Evolutionary conservation across 129 eudicot genomes (phyloP), one percentile per base, ranked within the genome.

Genomic region (Flaveria ramosissima): DNA sequence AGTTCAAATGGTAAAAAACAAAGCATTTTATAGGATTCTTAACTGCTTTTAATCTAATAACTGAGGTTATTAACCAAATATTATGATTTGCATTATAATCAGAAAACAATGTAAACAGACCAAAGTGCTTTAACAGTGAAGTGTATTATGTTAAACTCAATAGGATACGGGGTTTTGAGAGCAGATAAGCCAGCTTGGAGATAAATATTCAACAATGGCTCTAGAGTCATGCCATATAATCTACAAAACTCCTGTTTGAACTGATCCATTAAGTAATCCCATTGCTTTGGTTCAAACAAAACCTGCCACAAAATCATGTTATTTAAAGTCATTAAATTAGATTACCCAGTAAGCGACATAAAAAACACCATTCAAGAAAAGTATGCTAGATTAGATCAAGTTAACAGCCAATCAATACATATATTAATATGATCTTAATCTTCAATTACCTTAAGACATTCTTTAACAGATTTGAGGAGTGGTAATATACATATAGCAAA

Each of bases 141-240:
- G 62, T 14, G 65, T 70, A 78, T 27, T 23, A 62, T 66, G 19
- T 77, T 43, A 12, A 7, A 23, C 51, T 39, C 30, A 70, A 72
- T 61, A 71, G 96, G 99, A 95, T 95, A 95, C 99, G 97, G 99
- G 53, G 99, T 95, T 84, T 95, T 95, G 51, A 95, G 81, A 13
- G 99, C 99, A 23, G 99, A 95, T 70, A 95, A 81, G 73, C 99
- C 99, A 15, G 99, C 99, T 88, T 95, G 97, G 66, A 95, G 87
- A 85, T 88, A 95, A 15, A 95, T 95, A 75, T 95, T 91, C 86
- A 95, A 83, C 86, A 95, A 84, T 47, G 99, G 99, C 86, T 95
- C 97, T n/a, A 89, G 79, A 63, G 97, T 95, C 97, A 95, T 95
- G 81, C 99, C 99, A 77, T 91, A 95, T 78, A 95, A 78, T 83